Evolutionary conservation across 805 yeast species (phyloP), one percentile per base, ranked within the genome.

Genomic region (Pichia cephalocereana): DNA sequence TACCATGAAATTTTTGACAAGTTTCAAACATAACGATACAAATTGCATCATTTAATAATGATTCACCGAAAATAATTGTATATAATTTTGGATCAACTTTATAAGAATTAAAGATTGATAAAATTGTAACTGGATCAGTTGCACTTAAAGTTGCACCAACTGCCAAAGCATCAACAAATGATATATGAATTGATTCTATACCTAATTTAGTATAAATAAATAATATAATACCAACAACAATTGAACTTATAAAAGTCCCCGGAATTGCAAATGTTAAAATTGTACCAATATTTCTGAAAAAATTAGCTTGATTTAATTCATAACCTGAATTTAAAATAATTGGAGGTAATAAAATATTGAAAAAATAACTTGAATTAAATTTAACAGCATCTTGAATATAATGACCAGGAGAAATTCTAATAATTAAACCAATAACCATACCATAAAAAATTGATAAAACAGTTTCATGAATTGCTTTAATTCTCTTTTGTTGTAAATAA

Each of bases 21-120:
- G 99, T 93, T 69, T 93, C 99, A 70, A 93, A 93, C 96, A 93
- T 91, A 57, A 93, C 99, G 63, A 93, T 93, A 55, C 97, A 89
- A 51, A 93, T 95, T 37, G 99, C 99, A 70, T 93, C 99, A 64
- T 93, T 93, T 53, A 93, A 71, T 50, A 93, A 71, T 5, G 96
- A 86, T 67, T 93, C 99, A 44, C 99, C 99, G 65, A 93, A 91
- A 53, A 93, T 95, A 53, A 93, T 89, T 27, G 99, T 95, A 70
- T 95, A 93, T 43, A 93, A 72, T 66, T 95, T 93, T 11, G 99
- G 99, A 65, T 93, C 99, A 36, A 93, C 99, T 67, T 91, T 90
- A 69, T 93, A 93, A 14, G 98, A 93, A 63, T 91, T 93, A 74
- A 93, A 93, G 51, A 93, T 93, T 14, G 98, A 89, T 56, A 93